Percentiles rank a stretch among this genome's conserved stretches.
These are phyloP conservation scores for Neostapfia colusana DNA, from an alignment of 176 grass and related monocot species.

Conservation along the genomic window DNA sequence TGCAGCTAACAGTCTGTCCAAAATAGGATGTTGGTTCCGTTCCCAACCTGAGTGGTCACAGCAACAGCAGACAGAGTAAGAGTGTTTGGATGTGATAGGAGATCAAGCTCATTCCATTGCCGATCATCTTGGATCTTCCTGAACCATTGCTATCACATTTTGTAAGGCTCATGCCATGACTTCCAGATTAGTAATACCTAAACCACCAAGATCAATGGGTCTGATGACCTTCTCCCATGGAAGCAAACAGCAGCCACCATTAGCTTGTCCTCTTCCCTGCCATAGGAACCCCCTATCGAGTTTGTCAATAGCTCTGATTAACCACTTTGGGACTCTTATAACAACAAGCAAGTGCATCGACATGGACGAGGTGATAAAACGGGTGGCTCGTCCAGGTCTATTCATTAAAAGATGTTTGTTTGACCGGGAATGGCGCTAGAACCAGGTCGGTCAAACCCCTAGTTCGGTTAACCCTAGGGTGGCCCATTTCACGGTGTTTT, in stretches of 20 bases:
- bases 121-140: neutral
- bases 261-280: neutral
- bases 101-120: no score
- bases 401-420: no score
- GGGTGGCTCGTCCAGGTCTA: no score
- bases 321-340: no score
- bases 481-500: no score
- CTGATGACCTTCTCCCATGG: neutral
- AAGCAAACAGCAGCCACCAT: neutral
- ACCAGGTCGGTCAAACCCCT: no score
- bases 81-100: no score
- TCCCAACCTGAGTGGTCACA: no score
- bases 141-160: neutral
- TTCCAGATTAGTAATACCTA: neutral
- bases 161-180: neutral
- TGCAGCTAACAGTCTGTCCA: neutral
- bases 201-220: neutral
- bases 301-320: neutral
- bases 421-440: no score
- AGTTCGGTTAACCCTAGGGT: no score
- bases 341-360: neutral
- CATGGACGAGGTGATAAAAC: no score
- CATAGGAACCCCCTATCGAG: neutral
- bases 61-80: no score
- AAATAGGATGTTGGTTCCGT: neutral